phyloP scores from a whole-genome alignment of 352 stramenopile genomes.

The Stramenopiles sp. region DNA sequence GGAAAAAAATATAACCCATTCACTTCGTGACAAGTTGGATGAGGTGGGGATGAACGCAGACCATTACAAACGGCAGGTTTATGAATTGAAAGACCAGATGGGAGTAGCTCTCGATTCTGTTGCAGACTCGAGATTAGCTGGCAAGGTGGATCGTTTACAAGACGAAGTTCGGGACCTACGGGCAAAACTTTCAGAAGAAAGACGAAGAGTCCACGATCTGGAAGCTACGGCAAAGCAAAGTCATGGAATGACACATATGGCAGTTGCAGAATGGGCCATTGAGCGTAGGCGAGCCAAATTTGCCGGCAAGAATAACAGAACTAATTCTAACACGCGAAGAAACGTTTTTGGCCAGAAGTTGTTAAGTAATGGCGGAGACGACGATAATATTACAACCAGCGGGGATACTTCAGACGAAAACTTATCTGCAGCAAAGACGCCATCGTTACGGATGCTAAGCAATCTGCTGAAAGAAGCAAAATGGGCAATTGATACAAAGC shows the following conservation, averaged over 20 bases:
- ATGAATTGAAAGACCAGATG: neutral
- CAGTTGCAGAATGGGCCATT: conserved; percentile 3
- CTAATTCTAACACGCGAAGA: neutral
- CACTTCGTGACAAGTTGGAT: neutral
- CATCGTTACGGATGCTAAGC: neutral
- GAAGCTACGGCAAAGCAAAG: neutral
- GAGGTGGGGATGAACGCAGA: neutral
- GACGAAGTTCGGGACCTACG: neutral
- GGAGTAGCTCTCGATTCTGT: neutral
- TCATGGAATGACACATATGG: neutral
- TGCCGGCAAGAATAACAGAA: neutral
- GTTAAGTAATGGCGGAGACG: neutral
- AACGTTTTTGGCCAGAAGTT: neutral
- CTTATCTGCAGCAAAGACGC: neutral
- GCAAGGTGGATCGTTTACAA: neutral
- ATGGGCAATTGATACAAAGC: neutral
- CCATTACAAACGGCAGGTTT: neutral
- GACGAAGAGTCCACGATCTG: neutral
- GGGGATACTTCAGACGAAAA: neutral
- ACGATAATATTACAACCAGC: neutral
- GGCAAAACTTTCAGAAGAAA: neutral
- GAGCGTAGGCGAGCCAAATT: neutral
- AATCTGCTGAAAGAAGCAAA: neutral
- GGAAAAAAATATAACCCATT: neutral
- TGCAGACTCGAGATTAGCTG: neutral